phyloP scores from a whole-genome alignment of 345 rosid genomes.

The Citrus hindsii region DNA sequence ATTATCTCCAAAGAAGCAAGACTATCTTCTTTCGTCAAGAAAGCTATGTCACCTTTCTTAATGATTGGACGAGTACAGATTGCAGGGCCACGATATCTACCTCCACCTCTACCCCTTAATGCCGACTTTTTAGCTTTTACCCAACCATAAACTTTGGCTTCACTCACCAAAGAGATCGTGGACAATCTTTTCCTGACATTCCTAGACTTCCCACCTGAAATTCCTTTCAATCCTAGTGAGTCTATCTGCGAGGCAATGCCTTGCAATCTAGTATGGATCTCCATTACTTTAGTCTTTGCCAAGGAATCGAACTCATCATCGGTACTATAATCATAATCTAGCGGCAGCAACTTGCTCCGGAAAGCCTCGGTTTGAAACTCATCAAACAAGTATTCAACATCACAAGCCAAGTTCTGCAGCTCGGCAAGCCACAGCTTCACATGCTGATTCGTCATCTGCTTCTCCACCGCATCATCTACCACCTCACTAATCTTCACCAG shows the following conservation, averaged over 20 bases:
- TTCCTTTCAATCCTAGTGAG: neutral
- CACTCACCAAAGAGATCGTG: neutral
- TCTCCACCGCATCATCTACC: neutral
- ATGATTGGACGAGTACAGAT: neutral
- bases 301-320: neutral
- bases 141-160: neutral
- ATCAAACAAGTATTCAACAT: slow-evolving; percentile 22
- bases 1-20: neutral
- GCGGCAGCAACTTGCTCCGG: neutral
- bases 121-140: neutral
- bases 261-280: neutral
- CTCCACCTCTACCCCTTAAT: neutral
- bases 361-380: neutral
- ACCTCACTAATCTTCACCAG: neutral
- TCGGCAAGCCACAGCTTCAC: slow-evolving; percentile 15
- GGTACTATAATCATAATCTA: no score
- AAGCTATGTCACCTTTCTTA: neutral
- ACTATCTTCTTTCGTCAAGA: neutral
- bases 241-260: neutral
- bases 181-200: neutral
- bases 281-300: neutral
- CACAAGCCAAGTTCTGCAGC: slow-evolving; percentile 12
- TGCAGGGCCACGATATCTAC: neutral
- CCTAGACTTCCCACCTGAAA: neutral
- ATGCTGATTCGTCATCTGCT: neutral